Evolutionary conservation across 257 asterid genomes (phyloP), one percentile per base, ranked within the genome.

Genomic region (Henckelia pumila): DNA sequence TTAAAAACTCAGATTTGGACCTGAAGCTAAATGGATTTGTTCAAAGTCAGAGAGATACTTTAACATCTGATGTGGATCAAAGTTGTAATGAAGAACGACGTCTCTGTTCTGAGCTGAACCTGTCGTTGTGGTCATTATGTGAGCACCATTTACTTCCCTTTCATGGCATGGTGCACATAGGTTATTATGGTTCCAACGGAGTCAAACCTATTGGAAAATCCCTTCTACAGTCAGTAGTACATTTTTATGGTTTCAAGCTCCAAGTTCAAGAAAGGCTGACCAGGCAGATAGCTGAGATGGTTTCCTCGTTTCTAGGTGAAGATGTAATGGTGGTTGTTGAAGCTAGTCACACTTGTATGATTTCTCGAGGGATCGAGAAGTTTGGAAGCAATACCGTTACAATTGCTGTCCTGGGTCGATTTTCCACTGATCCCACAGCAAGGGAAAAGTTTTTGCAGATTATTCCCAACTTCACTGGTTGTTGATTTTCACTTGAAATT

Each of bases 201-300:
- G 61, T 59, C 21, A 77, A 75, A 66, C 79, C 88, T 0, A 79
- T 77, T 5, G 84, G 82, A 40, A 86, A 83, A 71, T 76, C 94
- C 4, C 80, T 84, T 25, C 72, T 90, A 58, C 97, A 90, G 78
- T 78, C 95, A 0, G 66, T 93, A 61, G 95, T 90, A 56, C 95
- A 86, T 75, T 88, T 86, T 71, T 90, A 82, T 22, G 96, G 99
- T 5, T 93, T 90, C 74, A 93, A 90, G 74, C 99, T 93, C 62
- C 99, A 93, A 81, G 96, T 93, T 5, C 99, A 93, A 73, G 99
- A 93, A 74, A 88, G 97, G 88, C 87, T 93, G 56, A 88, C 97
- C 0, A 83, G 95, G 16, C 99, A 93, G 79, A 81, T 93, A 74
- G 99, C 96, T 0, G 99, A 93, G 80, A 81, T 88, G 0, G 92